Evolutionary conservation across 1,139 yeast genomes (phyloP), one percentile per base, ranked within the genome.

Genomic region (Suhomyces yuchorum): DNA sequence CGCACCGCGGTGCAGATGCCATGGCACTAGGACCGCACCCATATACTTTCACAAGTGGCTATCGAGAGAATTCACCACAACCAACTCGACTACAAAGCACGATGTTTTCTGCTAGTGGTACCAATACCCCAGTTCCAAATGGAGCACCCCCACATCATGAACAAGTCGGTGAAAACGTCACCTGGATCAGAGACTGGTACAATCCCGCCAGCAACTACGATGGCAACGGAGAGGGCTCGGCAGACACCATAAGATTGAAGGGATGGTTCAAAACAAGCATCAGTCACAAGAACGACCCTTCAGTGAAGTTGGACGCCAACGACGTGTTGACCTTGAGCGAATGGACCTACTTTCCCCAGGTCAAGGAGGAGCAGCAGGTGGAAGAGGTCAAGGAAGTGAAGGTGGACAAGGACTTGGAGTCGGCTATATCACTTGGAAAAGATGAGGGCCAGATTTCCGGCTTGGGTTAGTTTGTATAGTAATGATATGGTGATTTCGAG

Each of bases 171-270:
- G 71, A 64, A 24, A 58, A 70, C 20, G 61, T 64, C 43, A 70
- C 75, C 12, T 75, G 80, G 80, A 61, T 70, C 37, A 68, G 70
- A 41, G 77, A 70, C 48, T 73, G 78, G 78, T 71, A 70, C 57
- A 56, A 59, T 23, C 76, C 77, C 26, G 52, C 49, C 45, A 44
- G 49, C 42, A 58, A 56, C 19, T 59, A 57, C 17, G 61, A 55
- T 40, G 51, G 52, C 22, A 40, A 42, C 14, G 45, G 50, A 8
- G 47, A 55, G 14, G 47, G 58, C 4, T 55, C 59, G 11, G 56
- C 62, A 17, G 63, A 62, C 36, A 37, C 45, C 23, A 40, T 49
- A 23, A 35, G 46, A 26, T 58, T 75, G 47, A 73, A 70, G 56
- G 78, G 78, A 8, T 75, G 80, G 80, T 64, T 62, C 55, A 70